Base-by-base conservation (phyloP, 257 asterid genomes). In the Solanum clarkiae region DNA sequence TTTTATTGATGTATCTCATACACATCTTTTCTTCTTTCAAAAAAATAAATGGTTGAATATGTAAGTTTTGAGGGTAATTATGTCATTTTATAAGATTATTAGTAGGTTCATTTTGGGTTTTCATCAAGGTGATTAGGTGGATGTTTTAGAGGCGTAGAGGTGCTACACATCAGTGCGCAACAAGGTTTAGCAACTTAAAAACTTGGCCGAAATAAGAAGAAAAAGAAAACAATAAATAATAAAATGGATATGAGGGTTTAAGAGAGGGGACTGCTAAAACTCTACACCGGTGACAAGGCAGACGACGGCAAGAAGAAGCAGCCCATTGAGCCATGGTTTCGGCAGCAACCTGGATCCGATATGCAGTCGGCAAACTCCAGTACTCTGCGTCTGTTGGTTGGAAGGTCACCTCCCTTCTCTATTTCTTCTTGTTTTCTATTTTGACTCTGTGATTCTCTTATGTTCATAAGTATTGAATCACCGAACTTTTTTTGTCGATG, bases 271-370 rank as follows among this genome's bases (percentile, higher is more conserved):
- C 66, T 69, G 84, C 85, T 24, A 49, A 56, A 70, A 47, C 81
- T 59, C 15, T 49, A 63, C 32, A 18, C 66, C 79, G 65, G 79
- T 24, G 68, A 85, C 82, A 2, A 49, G 8, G 13, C 17, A 2
- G 62, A 42, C 84, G 80, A 59, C 84, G 45, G 69, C 60, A 44
- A 56, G 54, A 62, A 84, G 26, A n/a, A 59, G 82, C 60, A 68
- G 62, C 62, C 29, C 68, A 45, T 6, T 29, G 10, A 53, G 86
- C 86, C 74, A 95, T 95, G 99, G 97, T 94, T 84, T 92, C 91
- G 82, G n/a, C 88, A 8, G 81, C 90, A 6, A 94, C 94, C 20
- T 86, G 95, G 94, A 63, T 91, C 45, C 98, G 98, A 45, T 95
- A 95, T 86, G 26, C 89, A 11, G 81, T 84, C 81, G 87, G 74